phyloP scores from a whole-genome alignment of 2,329 filamentous ascomycete genomes.

The Neofusicoccum sp. region DNA sequence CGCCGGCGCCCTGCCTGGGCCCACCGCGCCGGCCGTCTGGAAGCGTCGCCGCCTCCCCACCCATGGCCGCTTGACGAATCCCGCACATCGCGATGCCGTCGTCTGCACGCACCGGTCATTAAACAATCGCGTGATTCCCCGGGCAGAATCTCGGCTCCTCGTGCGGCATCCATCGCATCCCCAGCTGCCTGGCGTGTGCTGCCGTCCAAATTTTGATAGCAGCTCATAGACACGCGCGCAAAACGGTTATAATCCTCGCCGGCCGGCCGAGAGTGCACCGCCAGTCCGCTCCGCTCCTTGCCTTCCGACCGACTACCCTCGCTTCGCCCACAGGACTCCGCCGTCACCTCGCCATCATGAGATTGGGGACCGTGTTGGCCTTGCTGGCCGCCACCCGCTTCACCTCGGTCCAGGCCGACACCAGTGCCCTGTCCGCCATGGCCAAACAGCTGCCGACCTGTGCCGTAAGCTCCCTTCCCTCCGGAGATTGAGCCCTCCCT shows the following conservation, averaged over 20 bases:
- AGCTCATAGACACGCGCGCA: not conserved
- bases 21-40: not conserved
- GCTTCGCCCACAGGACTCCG: not conserved
- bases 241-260: slow-evolving; percentile 8
- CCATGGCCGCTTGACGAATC: slow-evolving; percentile 1
- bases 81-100: not conserved
- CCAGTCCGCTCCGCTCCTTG: slow-evolving; percentile 14
- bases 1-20: not conserved
- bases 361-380: slow-evolving; percentile 19
- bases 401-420: slow-evolving; percentile 5
- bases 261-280: not conserved
- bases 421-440: not conserved
- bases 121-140: not conserved
- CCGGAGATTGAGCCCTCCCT: not conserved
- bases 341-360: slow-evolving; percentile 7
- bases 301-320: not conserved
- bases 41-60: slow-evolving; percentile 15
- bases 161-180: not conserved
- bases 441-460: slow-evolving; percentile 11
- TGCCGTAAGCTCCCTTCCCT: slow-evolving; percentile 4
- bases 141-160: not conserved
- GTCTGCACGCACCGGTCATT: not conserved
- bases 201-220: not conserved
- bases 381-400: slow-evolving; percentile 4
- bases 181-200: not conserved